These are phyloP conservation scores for Skeletonema tropicum DNA, from an alignment of 108 stramenopile species.

Conservation along the genomic window DNA sequence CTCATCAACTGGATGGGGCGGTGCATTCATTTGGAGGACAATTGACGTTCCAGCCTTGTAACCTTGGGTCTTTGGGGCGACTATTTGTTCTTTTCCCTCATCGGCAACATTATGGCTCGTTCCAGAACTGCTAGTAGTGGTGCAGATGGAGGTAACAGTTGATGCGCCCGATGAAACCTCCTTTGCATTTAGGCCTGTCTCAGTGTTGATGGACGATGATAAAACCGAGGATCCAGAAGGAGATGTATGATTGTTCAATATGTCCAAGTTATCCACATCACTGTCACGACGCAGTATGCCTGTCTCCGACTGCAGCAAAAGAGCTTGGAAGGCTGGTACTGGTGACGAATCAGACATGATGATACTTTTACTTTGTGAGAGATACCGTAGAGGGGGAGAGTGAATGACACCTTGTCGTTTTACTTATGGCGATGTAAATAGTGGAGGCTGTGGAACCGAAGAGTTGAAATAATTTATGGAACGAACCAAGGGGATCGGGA, in stretches of 20 bases:
- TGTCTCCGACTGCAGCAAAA: neutral
- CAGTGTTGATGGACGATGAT: neutral
- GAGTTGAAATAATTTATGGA: too few relatives aligned
- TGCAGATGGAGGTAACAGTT: neutral
- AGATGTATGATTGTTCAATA: neutral
- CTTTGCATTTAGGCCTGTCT: neutral
- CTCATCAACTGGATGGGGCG: conserved; percentile 66
- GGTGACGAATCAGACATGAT: neutral
- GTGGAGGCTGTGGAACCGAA: too few relatives aligned
- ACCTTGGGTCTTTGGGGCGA: neutral
- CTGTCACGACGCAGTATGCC: too few relatives aligned
- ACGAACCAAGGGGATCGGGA: too few relatives aligned
- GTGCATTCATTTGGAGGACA: conserved; percentile 34
- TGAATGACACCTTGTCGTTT: too few relatives aligned
- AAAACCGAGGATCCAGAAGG: neutral
- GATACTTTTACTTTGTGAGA: too few relatives aligned
- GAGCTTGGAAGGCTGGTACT: too few relatives aligned
- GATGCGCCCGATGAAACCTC: neutral
- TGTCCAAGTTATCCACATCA: too few relatives aligned
- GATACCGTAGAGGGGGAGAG: too few relatives aligned
- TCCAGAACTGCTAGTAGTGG: conserved; percentile 11
- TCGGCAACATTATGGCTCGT: neutral
- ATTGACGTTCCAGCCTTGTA: conserved; percentile 6
- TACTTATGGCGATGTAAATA: too few relatives aligned
- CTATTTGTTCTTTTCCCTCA: conserved; percentile 15